A percentile compares a stretch with the other conserved stretches of the same genome.
phyloP scores from a whole-genome alignment of 2,329 filamentous ascomycete species.

The Ophiostoma sp. region DNA sequence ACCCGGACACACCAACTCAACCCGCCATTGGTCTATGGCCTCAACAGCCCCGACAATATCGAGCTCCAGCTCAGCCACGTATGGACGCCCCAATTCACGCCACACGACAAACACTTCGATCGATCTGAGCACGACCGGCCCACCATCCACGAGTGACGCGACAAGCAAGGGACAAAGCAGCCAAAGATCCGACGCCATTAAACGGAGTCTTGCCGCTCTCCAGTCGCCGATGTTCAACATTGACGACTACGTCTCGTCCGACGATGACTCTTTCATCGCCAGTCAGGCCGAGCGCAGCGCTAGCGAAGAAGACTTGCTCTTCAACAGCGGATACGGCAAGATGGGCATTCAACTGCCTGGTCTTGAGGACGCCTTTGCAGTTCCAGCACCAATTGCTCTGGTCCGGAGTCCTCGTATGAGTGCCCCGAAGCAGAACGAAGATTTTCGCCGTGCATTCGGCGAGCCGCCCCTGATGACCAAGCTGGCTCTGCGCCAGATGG shows the following conservation, averaged over 20 bases:
- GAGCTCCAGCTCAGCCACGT: conserved; percentile 23
- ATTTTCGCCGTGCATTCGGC: conserved; percentile 8
- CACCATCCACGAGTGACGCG: conserved; percentile 16
- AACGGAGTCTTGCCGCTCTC: background rate
- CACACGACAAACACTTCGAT: conserved; percentile 31
- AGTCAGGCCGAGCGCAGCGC: conserved; percentile 32
- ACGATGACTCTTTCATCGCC: conserved; percentile 39
- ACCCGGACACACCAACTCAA: conserved; percentile 16
- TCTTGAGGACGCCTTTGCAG: conserved; percentile 32
- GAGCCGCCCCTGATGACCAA: background rate
- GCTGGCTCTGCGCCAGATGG: background rate
- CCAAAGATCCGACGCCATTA: background rate
- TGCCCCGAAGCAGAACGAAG: background rate
- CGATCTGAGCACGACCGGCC: conserved; percentile 25
- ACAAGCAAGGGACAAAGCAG: background rate
- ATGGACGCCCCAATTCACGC: conserved; percentile 24
- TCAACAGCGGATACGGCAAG: conserved; percentile 40
- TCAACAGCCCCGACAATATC: conserved; percentile 27
- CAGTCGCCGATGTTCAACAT: conserved; percentile 39
- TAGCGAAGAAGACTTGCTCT: conserved; percentile 43
- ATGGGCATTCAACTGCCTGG: conserved; percentile 41
- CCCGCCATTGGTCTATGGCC: conserved; percentile 28
- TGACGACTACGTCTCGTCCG: conserved; percentile 43
- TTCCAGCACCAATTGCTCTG: conserved; percentile 17
- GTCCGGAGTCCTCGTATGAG: background rate